Base-by-base conservation (phyloP, 371 early-diverging fungal species). In the Lichtheimia ramosa region DNA sequence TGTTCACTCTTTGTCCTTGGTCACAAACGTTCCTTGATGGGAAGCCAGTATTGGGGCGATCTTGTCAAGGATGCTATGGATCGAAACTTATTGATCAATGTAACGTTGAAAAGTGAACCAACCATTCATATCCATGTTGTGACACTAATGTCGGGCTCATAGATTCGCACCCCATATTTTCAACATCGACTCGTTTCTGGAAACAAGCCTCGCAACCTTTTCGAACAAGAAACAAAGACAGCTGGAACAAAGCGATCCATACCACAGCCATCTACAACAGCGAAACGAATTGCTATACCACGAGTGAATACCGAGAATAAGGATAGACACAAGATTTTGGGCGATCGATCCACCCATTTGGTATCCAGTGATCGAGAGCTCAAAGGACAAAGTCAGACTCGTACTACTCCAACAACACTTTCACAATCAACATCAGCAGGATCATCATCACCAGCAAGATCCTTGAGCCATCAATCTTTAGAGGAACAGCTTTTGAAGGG, bases 1-100 rank as follows among this genome's bases (percentile, higher is more conserved):
- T 82, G 82, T 56, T 94, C 96, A 3, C 67, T 99, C 23, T 91
- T 96, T 70, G 83, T 99, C 4, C 62, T 99, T 5, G 99, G 99
- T 1, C 81, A 94, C 64, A 83, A 84, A 13, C 58, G 65, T 0
- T 83, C 91, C 0, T 67, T 94, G 41, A 65, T 63, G 4, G 71
- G 65, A n/a, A 84, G 90, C 62, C 67, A 70, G 5, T 77, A 81
- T 34, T 95, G 95, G 95, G 76, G 87, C 0, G 75, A 84, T 27
- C 73, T 90, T 16, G 82, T 90, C 2, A 41, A 54, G 10, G 89
- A 90, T 57, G 82, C 89, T 3, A 67, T 69, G 20, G 60, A 58
- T 10, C 77, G 90, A 15, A 48, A 68, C 1, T 58, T 83, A 7
- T 64, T 86, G 28, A 64, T 63, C 7, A 71, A 81, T 63, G 87